Percentiles rank a stretch among this genome's conserved stretches.
Conservation (phyloP, 345 rosid genomes). For the Dipteronia dyeriana region DNA sequence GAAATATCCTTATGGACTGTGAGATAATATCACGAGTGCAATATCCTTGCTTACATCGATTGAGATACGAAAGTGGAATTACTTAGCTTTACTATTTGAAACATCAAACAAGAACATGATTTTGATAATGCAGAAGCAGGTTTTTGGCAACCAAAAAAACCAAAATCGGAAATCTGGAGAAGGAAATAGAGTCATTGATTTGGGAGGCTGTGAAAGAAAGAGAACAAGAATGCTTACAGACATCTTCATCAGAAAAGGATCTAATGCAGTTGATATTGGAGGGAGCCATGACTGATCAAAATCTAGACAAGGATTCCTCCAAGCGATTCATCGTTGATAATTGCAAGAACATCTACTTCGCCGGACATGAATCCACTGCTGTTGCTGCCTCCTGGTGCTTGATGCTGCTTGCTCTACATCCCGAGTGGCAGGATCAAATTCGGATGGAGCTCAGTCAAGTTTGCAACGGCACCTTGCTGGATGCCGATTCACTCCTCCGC, state of each 20-base stretch:
- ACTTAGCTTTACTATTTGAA: too few relatives aligned
- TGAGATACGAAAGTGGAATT: neutral
- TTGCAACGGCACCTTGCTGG: constrained; percentile 39
- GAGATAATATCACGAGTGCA: neutral
- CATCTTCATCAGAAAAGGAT: constrained; percentile 47
- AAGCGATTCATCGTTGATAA: constrained; percentile 73
- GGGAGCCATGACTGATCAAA: constrained; percentile 45
- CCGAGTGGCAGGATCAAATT: constrained; percentile 70
- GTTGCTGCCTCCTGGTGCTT: constrained; percentile 81
- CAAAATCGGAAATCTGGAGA: constrained; percentile 51
- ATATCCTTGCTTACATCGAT: neutral
- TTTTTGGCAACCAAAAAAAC: constrained; percentile 41
- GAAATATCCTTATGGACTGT: neutral
- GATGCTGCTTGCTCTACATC: constrained; percentile 79
- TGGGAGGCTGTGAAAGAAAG: constrained; percentile 74
- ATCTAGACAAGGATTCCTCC: constrained; percentile 40
- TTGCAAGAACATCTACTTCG: constrained; percentile 83
- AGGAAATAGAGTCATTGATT: constrained; percentile 58
- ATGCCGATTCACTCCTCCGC: constrained; percentile 49
- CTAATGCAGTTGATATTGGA: constrained; percentile 69
- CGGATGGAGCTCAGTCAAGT: constrained; percentile 50
- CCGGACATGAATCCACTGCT: constrained; percentile 80
- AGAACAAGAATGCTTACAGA: constrained; percentile 35
- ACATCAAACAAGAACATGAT: neutral
- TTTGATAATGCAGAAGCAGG: constrained; percentile 24